These are phyloP conservation scores for Arabidopsis arenosa DNA, from an alignment of 345 rosid genomes.

Conservation along the genomic window DNA sequence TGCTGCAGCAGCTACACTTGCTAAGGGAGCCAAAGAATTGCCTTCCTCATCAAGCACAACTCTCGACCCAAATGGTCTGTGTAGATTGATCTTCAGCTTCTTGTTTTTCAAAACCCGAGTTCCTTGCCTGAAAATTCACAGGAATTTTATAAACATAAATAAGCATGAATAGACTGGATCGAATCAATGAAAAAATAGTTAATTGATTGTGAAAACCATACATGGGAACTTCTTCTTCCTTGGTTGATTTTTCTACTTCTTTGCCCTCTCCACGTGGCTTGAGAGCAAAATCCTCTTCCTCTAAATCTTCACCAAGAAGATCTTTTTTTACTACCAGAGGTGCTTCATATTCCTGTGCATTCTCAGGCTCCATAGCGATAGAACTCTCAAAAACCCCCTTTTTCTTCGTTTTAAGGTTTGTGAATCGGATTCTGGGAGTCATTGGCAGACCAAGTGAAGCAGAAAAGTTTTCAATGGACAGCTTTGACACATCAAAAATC, in stretches of 20 bases:
- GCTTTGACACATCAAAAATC: slow-evolving; percentile 75
- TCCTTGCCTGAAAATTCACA: slow-evolving; percentile 56
- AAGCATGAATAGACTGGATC: slow-evolving; percentile 2
- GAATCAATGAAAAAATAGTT: slow-evolving; percentile 1
- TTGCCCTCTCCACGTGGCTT: slow-evolving; percentile 47
- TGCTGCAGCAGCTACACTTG: slow-evolving; percentile 66
- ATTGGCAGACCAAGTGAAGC: slow-evolving; percentile 93
- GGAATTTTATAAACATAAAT: slow-evolving; percentile 20
- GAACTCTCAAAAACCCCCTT: slow-evolving; percentile 47
- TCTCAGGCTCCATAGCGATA: slow-evolving; percentile 47
- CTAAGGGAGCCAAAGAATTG: slow-evolving; percentile 77
- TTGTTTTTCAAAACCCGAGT: slow-evolving; percentile 80
- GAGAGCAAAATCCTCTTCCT: slow-evolving; percentile 53
- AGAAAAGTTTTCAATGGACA: slow-evolving; percentile 76
- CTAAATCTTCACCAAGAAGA: slow-evolving; percentile 48
- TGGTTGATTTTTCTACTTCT: slow-evolving; percentile 48
- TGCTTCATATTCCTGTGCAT: slow-evolving; percentile 35
- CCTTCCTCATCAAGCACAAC: slow-evolving; percentile 89
- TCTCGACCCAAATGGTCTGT: slow-evolving; percentile 81
- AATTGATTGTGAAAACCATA: slow-evolving; percentile 45
- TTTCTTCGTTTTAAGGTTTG: slow-evolving; percentile 56
- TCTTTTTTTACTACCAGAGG: slow-evolving; percentile 42
- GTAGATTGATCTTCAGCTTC: slow-evolving; percentile 81
- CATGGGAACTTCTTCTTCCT: slow-evolving; percentile 52
- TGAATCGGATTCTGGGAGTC: slow-evolving; percentile 77